Percentiles rank a stretch among this genome's conserved stretches.
phyloP scores from a whole-genome alignment of 73 alveolate species.

The Urostyla sp. region DNA sequence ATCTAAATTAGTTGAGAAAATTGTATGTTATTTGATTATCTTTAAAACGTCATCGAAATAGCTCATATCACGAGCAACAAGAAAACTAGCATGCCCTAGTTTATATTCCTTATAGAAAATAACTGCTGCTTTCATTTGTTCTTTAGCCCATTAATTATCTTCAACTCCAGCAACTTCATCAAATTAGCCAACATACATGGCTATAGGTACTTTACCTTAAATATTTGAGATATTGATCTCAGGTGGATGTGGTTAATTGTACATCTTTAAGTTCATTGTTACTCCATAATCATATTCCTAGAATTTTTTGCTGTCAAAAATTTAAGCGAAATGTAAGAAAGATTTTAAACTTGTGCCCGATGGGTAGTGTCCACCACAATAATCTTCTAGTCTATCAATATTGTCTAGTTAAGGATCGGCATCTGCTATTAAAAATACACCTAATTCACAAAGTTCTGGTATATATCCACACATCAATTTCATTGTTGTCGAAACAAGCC shows the following conservation, averaged over 20 bases:
- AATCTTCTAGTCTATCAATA: not conserved
- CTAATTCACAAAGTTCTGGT: slow-evolving; percentile 43
- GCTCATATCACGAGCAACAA: slow-evolving; percentile 79
- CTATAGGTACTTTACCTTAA: slow-evolving; percentile 73
- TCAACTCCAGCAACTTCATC: slow-evolving; percentile 61
- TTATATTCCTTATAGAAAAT: slow-evolving; percentile 57
- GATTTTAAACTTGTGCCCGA: slow-evolving; percentile 42
- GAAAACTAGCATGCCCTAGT: slow-evolving; percentile 81
- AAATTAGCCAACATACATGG: slow-evolving; percentile 61
- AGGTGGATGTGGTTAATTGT: slow-evolving; percentile 48
- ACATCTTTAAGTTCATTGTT: slow-evolving; percentile 23
- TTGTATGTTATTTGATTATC: too few relatives aligned
- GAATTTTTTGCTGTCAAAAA: not conserved
- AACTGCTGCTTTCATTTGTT: slow-evolving; percentile 5
- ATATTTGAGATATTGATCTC: not conserved
- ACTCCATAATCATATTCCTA: slow-evolving; percentile 56
- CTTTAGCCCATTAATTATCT: slow-evolving; percentile 64
- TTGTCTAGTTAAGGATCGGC: slow-evolving; percentile 30
- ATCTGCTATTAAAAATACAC: not conserved
- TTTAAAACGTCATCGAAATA: slow-evolving; percentile 73
- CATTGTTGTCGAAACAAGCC: not conserved
- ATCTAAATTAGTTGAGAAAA: too few relatives aligned
- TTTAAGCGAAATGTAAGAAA: slow-evolving; percentile 31
- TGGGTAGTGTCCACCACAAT: slow-evolving; percentile 43
- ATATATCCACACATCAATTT: not conserved